Base-by-base conservation (phyloP, 2,329 filamentous ascomycete genomes). In the Nigrospora oryzae region DNA sequence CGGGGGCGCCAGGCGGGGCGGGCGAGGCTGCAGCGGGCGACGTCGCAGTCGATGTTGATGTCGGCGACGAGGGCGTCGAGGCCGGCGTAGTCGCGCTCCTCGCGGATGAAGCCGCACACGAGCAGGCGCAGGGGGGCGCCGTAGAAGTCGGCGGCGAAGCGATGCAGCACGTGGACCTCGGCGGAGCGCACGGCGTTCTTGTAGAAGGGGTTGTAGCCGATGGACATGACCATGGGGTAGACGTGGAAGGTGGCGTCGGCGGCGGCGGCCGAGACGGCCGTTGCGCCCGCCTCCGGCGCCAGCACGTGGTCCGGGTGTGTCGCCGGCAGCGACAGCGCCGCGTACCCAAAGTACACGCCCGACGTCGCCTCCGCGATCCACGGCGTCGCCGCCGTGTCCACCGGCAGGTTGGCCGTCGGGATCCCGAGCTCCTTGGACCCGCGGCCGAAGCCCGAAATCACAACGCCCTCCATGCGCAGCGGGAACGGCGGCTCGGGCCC, bases 201-300 rank as follows among this genome's bases (percentile, higher is more conserved):
- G 76, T 95, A 98, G 68, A 90, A 97, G 0, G 93, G 93, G 66
- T 97, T 98, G 77, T 90, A 97, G 38, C 93, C 93, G 53, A 96
- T 91, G 49, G 82, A 88, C 83, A 96, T 86, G 53, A 95, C 89
- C 77, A 94, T 93, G 1, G 88, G 88, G 64, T 84, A 88, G 46
- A 93, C 71, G 38, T 61, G 57, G 38, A 49, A 42, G 38, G 46
- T 28, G 15, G 17, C 30, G 23, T 51, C 11, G 51, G 56, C 39
- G 49, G 49, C 49, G 62, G 49, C n/a, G 55, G 55, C 49, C 53
- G 39, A 49, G 51, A 51, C 61, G 50, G 33, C 49, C 56, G 23
- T 7, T 2, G 23, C 23, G 5, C 23, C 23, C 23, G 23, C 23
- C n/a, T n/a, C n/a, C 23, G 23, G 5, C 23, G 23, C 23, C 23